Base-by-base conservation (phyloP, 257 asterid genomes). In the Paulownia fortunei region DNA sequence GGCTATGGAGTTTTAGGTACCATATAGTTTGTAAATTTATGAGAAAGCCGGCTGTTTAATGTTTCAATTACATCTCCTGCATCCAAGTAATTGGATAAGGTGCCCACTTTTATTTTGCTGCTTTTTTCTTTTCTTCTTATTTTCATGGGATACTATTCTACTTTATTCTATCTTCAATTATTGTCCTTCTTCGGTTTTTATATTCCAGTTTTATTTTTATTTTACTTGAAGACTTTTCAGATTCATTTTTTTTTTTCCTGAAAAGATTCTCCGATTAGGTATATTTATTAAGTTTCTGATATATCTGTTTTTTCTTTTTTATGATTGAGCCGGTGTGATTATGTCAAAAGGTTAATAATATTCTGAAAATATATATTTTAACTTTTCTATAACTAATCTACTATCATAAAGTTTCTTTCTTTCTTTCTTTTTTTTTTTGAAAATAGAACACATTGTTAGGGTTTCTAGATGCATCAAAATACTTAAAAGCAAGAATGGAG, bases 71-170 rank as follows among this genome's bases (percentile, higher is more conserved):
- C n/a, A n/a, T n/a, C n/a, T n/a, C n/a, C n/a, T n/a, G n/a, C 32
- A 15, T 55, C 41, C 59, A 59, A 56, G 18, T 46, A 24, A 46
- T 18, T 76, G 80, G 86, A 84, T 80, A 81, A 84, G 81, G 84
- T 69, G 41, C 34, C 78, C 72, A 77, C 84, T 73, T 76, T 75
- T 66, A n/a, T 27, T 69, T 63, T 67, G 32, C 54, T 39, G n/a
- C n/a, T n/a, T n/a, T n/a, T n/a, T n/a, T 7, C 32, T 41, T 34
- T 72, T 52, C 37, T 69, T 47, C 0, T 62, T 47, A 76, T 21
- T 36, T 62, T 36, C 41, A 73, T 47, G 67, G 2, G 6, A 37
- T 49, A 37, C 51, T 73, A 16, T 61, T 74, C 66, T 32, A 79
- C 81, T 75, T 79, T 79, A 56, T 69, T 78, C 47, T 27, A 47